Evolutionary conservation across 192 early-diverging fungal species (phyloP).

Genomic region (Backusella australiensis): DNA sequence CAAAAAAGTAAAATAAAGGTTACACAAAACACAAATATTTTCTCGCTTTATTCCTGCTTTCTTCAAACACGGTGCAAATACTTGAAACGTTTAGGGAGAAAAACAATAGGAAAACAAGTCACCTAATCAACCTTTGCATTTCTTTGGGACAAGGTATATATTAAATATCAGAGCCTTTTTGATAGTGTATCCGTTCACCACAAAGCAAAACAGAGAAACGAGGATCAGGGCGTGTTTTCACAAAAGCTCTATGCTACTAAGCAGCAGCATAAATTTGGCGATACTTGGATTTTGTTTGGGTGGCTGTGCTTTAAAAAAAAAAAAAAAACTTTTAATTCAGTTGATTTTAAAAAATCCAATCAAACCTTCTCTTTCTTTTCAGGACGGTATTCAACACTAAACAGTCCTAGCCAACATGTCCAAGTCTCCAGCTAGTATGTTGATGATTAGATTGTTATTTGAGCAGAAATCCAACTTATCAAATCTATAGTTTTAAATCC

Average conservation of each 20-base stretch:
- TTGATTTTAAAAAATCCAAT: background rate
- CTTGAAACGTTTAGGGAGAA: background rate
- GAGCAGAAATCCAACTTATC: background rate
- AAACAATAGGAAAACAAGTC: background rate
- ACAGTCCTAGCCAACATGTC: background rate
- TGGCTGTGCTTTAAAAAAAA: background rate
- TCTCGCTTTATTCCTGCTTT: background rate
- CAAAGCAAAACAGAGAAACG: background rate
- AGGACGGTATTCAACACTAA: background rate
- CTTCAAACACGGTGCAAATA: background rate
- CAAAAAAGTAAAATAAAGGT: background rate
- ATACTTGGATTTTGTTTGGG: background rate
- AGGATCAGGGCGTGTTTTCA: background rate
- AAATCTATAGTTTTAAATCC: slow-evolving; percentile 49
- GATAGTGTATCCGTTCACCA: too few relatives aligned
- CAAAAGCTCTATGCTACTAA: background rate
- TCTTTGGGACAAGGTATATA: background rate
- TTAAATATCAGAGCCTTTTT: too few relatives aligned
- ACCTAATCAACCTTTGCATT: background rate
- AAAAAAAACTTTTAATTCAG: background rate
- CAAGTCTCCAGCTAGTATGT: slow-evolving; percentile 4
- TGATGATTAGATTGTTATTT: background rate
- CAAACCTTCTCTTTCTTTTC: background rate
- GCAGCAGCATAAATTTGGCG: background rate
- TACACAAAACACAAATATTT: background rate